Base-by-base conservation (phyloP, 495 filamentous ascomycete species). In the Tuber melanosporum region DNA sequence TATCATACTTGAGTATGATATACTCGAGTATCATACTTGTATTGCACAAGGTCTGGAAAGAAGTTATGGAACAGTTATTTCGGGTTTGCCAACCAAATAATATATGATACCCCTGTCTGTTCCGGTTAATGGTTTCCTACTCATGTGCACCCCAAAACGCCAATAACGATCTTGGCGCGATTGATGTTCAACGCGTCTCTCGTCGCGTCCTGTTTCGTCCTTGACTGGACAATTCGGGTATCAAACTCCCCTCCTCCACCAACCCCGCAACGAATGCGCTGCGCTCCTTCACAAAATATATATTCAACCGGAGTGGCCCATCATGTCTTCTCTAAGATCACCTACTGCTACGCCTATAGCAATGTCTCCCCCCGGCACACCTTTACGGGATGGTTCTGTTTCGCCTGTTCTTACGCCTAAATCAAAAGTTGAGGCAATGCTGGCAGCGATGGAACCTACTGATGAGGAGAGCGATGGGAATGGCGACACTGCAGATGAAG, bases 361-460 rank as follows among this genome's bases (percentile, higher is more conserved):
- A 74, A 78, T 78, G 79, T 82, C 80, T 19, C 57, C 71, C 22
- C 80, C 80, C 8, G 71, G 74, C n/a, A 77, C 77, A 5, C 80
- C 79, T 17, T 73, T 72, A 10, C 44, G 72, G 52, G 42, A 71
- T 36, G 49, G 76, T 57, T 78, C 71, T 69, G 70, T 70, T 72
- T 82, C 80, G 26, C 80, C 75, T 26, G 71, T 88, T 49, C 85
- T 93, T 73, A 93, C 92, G 0, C 92, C 92, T 26, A 87, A 87
- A 39, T 89, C 88, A 76, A 94, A 93, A 82, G 88, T 93, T 81
- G 89, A 89, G 82, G 90, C 90, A 52, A 85, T 93, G 84, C 83
- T 94, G 45, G 91, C 91, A 42, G 81, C 86, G 26, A 87, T 93
- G 70, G 88, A 91, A 45, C n/a, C 49, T 57, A 88, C 87, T 75